Conservation (phyloP, 306 rosid species). For the Pueraria montana region DNA sequence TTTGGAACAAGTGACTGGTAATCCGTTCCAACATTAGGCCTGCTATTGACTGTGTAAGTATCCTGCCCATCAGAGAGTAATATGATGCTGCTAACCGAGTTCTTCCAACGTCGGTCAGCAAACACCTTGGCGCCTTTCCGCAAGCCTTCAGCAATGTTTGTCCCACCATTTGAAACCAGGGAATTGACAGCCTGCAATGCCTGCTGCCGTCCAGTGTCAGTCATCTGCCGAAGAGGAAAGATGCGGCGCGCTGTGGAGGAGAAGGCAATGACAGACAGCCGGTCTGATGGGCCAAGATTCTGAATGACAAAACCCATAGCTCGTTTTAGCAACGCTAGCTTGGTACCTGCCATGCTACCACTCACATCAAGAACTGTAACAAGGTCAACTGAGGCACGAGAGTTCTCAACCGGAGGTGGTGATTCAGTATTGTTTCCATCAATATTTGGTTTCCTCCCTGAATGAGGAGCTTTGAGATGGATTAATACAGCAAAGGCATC, state of each 20-base stretch:
- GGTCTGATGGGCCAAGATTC: slow-evolving; percentile 92
- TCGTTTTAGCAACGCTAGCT: slow-evolving; percentile 90
- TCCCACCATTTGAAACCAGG: slow-evolving; percentile 84
- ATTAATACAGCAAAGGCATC: slow-evolving; percentile 74
- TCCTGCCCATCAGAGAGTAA: slow-evolving; percentile 95
- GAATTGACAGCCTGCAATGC: slow-evolving; percentile 92
- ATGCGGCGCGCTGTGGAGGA: slow-evolving; percentile 96
- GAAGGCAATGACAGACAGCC: slow-evolving; percentile 89
- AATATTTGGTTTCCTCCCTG: slow-evolving; percentile 51
- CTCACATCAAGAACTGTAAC: slow-evolving; percentile 96
- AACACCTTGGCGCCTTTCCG: slow-evolving; percentile 91
- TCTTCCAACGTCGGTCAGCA: slow-evolving; percentile 74
- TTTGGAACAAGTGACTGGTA: slow-evolving; percentile 81
- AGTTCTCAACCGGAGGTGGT: slow-evolving; percentile 50
- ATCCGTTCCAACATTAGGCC: slow-evolving; percentile 57
- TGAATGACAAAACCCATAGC: slow-evolving; percentile 99
- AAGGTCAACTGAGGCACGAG: slow-evolving; percentile 89
- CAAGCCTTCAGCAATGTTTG: slow-evolving; percentile 93
- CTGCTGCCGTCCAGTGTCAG: slow-evolving; percentile 83
- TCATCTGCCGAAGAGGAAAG: slow-evolving; percentile 89
- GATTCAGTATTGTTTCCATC: slow-evolving; percentile 38
- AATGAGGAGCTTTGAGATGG: slow-evolving; percentile 87
- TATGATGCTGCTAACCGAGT: slow-evolving; percentile 89
- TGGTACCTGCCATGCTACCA: slow-evolving; percentile 99
- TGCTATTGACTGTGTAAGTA: slow-evolving; percentile 72